Conservation (phyloP, 1,139 yeast species). For the Diutina pseudorugosa region DNA sequence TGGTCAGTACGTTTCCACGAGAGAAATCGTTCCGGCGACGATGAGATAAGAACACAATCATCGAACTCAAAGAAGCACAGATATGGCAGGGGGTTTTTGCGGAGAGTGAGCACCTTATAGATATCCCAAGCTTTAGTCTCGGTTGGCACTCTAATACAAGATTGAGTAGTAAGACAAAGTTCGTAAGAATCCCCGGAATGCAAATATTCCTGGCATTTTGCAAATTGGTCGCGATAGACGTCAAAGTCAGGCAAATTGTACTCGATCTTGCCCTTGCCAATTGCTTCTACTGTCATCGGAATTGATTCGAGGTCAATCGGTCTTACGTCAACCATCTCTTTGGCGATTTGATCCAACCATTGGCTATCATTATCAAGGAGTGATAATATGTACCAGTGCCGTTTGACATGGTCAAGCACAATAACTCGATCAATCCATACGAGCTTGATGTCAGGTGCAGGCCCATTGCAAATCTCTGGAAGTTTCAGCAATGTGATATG, state of each 20-base stretch:
- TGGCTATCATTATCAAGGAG: constrained; percentile 22
- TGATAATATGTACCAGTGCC: constrained; percentile 44
- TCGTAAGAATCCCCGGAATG: constrained; percentile 89
- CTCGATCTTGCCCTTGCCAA: constrained; percentile 15
- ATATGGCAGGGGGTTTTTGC: constrained; percentile 84
- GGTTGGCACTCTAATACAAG: constrained; percentile 41
- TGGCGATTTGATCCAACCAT: constrained; percentile 8
- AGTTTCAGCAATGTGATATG: constrained; percentile 24
- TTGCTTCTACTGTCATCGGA: constrained; percentile 18
- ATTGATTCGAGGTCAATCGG: constrained; percentile 12
- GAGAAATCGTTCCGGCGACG: constrained; percentile 90
- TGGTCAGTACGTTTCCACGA: constrained; percentile 47
- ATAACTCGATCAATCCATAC: constrained; percentile 61
- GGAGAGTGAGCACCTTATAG: constrained; percentile 53
- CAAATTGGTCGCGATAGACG: constrained; percentile 44
- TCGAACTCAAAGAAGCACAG: constrained; percentile 69
- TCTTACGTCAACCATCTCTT: constrained; percentile 8
- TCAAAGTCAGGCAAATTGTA: constrained; percentile 44
- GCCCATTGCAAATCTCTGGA: constrained; percentile 16
- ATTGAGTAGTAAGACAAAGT: constrained; percentile 76
- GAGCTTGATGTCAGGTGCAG: constrained; percentile 61
- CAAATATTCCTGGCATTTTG: constrained; percentile 54
- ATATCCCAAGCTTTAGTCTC: constrained; percentile 59
- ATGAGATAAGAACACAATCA: constrained; percentile 63
- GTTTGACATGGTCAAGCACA: constrained; percentile 36